phyloP scores from a whole-genome alignment of 1,284 basidiomycete species.

The Neonothopanus nambi region DNA sequence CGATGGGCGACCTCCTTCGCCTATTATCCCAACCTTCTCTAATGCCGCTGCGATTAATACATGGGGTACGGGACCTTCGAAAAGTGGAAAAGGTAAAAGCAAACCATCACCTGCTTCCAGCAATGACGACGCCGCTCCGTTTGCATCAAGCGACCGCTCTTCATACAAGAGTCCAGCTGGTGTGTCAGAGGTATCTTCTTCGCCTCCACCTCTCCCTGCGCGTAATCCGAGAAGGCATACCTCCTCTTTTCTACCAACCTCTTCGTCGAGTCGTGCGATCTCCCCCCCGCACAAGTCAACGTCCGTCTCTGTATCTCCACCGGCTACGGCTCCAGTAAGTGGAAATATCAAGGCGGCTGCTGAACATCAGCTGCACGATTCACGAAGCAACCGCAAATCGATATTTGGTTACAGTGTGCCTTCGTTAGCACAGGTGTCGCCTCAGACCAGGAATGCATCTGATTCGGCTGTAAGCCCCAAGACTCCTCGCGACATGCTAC shows the following conservation, averaged over 20 bases:
- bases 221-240: conserved; percentile 22
- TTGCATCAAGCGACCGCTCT: no score
- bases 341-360: no score
- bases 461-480: no score
- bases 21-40: conserved; percentile 38
- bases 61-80: conserved; percentile 15
- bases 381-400: no score
- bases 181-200: neutral
- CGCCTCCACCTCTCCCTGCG: conserved; percentile 4
- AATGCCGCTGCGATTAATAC: conserved; percentile 34
- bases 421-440: no score
- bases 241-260: neutral
- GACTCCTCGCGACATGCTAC: conserved; percentile 24
- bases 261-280: neutral
- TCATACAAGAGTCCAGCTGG: no score
- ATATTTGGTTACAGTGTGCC: no score
- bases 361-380: no score
- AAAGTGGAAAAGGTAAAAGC: neutral
- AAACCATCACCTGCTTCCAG: neutral
- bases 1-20: conserved; percentile 24
- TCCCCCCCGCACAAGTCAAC: neutral
- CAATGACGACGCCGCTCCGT: no score
- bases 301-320: no score
- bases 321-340: no score
- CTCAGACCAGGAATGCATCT: no score